Evolutionary conservation across 2,329 filamentous ascomycete species (phyloP), one percentile per base, ranked within the genome.

Genomic region (Setomelanomma holmii): DNA sequence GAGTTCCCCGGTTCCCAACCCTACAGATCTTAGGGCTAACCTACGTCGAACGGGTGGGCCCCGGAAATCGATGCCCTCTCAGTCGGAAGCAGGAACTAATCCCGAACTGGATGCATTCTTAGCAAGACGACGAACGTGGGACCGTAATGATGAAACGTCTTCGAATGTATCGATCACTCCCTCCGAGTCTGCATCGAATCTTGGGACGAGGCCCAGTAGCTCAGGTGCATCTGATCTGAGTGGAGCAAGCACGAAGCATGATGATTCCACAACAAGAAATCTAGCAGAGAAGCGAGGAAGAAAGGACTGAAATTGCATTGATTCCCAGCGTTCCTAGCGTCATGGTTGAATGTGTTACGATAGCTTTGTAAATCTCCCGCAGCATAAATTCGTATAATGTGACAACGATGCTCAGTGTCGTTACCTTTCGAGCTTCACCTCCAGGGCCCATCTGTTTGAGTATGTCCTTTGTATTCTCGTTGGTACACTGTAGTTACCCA

Each of bases 261-360:
- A 30, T 14, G 27, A 30, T 30, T 30, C 34, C 10, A 11, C n/a
- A 7, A 17, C n/a, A 6, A 36, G n/a, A n/a, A 17, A 55, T 17
- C 50, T 56, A 35, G 52, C 58, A 10, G 49, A n/a, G 8, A 49
- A 58, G 35, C 42, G 55, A 14, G 56, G 48, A 38, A 58, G 50
- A 45, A 56, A 58, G 20, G 22, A 42, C 35, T 10, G 40, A 49
- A 44, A 12, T 35, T 35, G 34, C 19, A 17, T 22, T 44, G 22
- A 8, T 30, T 6, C 10, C 27, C 27, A 30, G 27, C 27, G 44
- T 16, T 22, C 33, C 24, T 40, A 46, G 33, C 20, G 38, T 22
- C 16, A 40, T 30, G 38, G 21, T 42, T 30, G 21, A 21, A 42
- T 27, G 21, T 36, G 42, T 45, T 45, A 20, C 12, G 33, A 36